These are phyloP conservation scores for Tephrocybe sp. DNA, from an alignment of 768 basidiomycete species.

Conservation along the genomic window DNA sequence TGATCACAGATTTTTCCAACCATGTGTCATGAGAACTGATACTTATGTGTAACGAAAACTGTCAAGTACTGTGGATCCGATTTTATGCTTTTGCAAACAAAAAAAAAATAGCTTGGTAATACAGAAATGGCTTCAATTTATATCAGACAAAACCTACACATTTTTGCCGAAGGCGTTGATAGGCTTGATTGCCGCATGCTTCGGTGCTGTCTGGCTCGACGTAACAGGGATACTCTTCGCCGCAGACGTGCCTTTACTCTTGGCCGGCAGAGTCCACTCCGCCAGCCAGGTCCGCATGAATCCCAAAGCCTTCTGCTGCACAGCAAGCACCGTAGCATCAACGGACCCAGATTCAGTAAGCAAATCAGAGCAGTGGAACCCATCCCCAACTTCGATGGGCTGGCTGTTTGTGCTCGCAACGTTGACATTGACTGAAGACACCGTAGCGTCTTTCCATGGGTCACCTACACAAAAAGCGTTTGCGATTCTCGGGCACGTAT, in stretches of 20 bases:
- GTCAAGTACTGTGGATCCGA: too few relatives aligned
- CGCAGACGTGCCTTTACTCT: not conserved
- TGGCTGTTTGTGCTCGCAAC: slow-evolving; percentile 47
- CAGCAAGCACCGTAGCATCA: slow-evolving; percentile 49
- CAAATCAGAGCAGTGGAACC: slow-evolving; percentile 70
- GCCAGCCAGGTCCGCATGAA: slow-evolving; percentile 57
- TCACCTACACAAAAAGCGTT: slow-evolving; percentile 43
- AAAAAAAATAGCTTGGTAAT: too few relatives aligned
- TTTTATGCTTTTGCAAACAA: too few relatives aligned
- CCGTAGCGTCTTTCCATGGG: slow-evolving; percentile 68
- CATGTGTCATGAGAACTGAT: too few relatives aligned
- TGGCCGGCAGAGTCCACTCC: not conserved
- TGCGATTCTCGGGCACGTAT: not conserved
- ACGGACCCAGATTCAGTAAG: slow-evolving; percentile 32
- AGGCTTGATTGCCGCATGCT: not conserved
- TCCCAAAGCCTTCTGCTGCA: slow-evolving; percentile 52
- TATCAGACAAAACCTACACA: too few relatives aligned
- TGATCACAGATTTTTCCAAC: too few relatives aligned
- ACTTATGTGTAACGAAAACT: too few relatives aligned
- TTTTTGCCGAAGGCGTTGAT: not conserved
- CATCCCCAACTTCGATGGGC: slow-evolving; percentile 56
- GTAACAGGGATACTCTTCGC: not conserved
- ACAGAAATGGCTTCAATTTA: too few relatives aligned
- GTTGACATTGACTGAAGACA: slow-evolving; percentile 51
- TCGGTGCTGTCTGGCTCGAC: not conserved